These are phyloP conservation scores for Monosporozyma yasuniensis DNA, from an alignment of 805 yeast species.

Conservation along the genomic window DNA sequence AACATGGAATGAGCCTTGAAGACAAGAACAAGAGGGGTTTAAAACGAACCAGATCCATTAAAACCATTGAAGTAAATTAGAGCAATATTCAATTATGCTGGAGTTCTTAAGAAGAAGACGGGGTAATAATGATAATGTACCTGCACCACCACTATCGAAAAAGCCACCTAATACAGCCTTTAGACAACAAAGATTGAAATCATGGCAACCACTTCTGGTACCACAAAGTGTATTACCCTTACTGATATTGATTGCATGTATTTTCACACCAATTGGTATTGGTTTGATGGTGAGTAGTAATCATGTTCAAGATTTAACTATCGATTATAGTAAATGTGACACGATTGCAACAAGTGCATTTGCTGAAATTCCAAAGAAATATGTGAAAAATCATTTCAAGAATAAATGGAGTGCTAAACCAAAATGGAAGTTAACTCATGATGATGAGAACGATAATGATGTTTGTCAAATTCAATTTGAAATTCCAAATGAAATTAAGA, in stretches of 20 bases:
- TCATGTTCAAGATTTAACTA: conserved; percentile 62
- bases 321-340: conserved; percentile 71
- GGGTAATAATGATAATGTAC: not conserved
- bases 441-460: conserved; percentile 33
- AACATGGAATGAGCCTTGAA: not conserved
- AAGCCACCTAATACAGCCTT: conserved; percentile 69
- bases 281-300: conserved; percentile 72
- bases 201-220: conserved; percentile 80
- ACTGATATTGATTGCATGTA: conserved; percentile 58
- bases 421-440: conserved; percentile 48
- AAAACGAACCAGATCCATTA: not conserved
- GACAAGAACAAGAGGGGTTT: not conserved
- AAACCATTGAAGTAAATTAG: not conserved
- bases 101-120: conserved; percentile 1
- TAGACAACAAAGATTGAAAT: conserved; percentile 57
- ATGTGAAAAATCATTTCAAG: conserved; percentile 55
- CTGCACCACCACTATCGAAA: conserved; percentile 28
- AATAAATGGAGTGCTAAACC: conserved; percentile 34
- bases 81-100: too few relatives aligned
- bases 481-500: conserved; percentile 58
- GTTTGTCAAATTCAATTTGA: conserved; percentile 64
- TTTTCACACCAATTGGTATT: conserved; percentile 88
- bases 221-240: conserved; percentile 88
- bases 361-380: conserved; percentile 48
- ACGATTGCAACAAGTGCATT: conserved; percentile 39